These are phyloP conservation scores for Astragalus membranaceus DNA, from an alignment of 306 rosid genomes.

Conservation along the genomic window DNA sequence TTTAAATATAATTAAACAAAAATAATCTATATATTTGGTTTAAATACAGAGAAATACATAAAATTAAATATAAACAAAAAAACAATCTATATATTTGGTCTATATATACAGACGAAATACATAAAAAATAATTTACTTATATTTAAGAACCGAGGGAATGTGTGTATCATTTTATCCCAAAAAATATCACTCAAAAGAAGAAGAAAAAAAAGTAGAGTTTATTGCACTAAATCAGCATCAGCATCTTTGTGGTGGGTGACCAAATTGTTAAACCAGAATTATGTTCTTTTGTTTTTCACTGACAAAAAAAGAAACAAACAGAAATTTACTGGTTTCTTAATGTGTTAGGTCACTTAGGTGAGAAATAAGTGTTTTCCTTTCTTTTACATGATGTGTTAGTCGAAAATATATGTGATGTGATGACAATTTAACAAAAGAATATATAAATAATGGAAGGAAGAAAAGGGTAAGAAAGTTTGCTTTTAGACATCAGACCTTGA, in stretches of 20 bases:
- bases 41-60: too few relatives aligned
- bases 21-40: too few relatives aligned
- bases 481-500: neutral
- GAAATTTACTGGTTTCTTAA: neutral
- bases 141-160: too few relatives aligned
- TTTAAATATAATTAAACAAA: too few relatives aligned
- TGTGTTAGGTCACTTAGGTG: slow-evolving; percentile 11
- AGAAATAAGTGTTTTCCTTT: neutral
- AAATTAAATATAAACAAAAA: too few relatives aligned
- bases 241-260: neutral
- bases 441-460: neutral
- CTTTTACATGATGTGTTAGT: neutral
- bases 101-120: too few relatives aligned
- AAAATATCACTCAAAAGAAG: too few relatives aligned
- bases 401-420: neutral
- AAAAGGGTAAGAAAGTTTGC: slow-evolving; percentile 4
- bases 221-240: neutral
- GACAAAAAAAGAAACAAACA: neutral
- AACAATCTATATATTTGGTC: too few relatives aligned
- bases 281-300: neutral
- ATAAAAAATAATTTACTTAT: too few relatives aligned
- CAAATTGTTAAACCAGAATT: neutral
- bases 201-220: neutral
- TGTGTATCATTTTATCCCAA: too few relatives aligned
- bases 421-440: slow-evolving; percentile 4